These are phyloP conservation scores for Gomphus bonarii DNA, from an alignment of 1,284 basidiomycete species.

Conservation along the genomic window DNA sequence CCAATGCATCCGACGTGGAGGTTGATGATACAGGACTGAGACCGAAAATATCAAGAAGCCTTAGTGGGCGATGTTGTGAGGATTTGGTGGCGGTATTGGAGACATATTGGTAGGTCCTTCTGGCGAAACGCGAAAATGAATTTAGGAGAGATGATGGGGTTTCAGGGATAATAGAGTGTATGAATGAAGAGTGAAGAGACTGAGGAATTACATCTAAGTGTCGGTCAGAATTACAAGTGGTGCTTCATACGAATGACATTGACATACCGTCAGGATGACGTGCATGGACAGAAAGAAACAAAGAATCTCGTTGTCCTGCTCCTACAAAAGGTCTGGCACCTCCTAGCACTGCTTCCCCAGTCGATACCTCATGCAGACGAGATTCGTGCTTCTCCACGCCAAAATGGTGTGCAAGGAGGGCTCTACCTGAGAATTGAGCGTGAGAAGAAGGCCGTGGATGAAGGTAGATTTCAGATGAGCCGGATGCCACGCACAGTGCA, in stretches of 20 bases:
- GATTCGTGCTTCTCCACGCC: slow-evolving; percentile 57
- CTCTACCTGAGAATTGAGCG: neutral
- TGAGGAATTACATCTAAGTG: slow-evolving; percentile 39
- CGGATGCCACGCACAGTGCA: neutral
- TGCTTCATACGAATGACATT: neutral
- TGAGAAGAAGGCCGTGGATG: neutral
- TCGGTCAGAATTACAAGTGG: slow-evolving; percentile 6
- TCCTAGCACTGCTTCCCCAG: slow-evolving; percentile 20
- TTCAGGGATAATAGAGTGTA: slow-evolving; percentile 8
- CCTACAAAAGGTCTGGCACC: slow-evolving; percentile 43
- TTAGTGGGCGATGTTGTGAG: slow-evolving; percentile 23
- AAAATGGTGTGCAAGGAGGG: slow-evolving; percentile 50
- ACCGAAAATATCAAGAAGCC: slow-evolving; percentile 26
- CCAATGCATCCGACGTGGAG: slow-evolving; percentile 25
- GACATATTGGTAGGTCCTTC: neutral
- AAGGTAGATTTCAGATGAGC: neutral
- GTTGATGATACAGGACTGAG: slow-evolving; percentile 38
- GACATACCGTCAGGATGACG: slow-evolving; percentile 44
- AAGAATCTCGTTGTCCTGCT: slow-evolving; percentile 35
- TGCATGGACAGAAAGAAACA: slow-evolving; percentile 50
- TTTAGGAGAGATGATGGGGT: neutral
- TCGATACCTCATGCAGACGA: slow-evolving; percentile 24
- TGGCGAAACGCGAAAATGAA: neutral
- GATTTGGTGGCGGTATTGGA: slow-evolving; percentile 20
- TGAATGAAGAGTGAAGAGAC: slow-evolving; percentile 35